Conservation (phyloP, 768 basidiomycete genomes). For the Termitomyces sp. region DNA sequence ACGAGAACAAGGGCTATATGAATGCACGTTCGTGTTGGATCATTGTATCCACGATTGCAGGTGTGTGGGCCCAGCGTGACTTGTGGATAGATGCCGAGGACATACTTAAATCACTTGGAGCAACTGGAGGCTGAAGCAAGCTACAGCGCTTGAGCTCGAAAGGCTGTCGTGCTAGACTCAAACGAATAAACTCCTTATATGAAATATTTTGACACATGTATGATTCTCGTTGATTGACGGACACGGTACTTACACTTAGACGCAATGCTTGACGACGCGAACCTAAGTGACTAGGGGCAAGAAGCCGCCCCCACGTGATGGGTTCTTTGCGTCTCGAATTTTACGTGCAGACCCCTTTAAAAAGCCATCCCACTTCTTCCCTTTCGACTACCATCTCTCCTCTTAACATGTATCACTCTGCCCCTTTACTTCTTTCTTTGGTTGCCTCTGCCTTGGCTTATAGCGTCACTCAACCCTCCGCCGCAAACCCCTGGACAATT, state of each 20-base stretch:
- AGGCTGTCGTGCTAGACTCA: not conserved
- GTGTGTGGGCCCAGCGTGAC: slow-evolving; percentile 76
- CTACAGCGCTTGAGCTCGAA: not conserved
- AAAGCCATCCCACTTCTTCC: slow-evolving; percentile 15
- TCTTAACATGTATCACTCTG: slow-evolving; percentile 36
- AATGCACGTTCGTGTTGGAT: slow-evolving; percentile 66
- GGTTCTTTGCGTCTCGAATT: slow-evolving; percentile 9
- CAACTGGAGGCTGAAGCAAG: not conserved
- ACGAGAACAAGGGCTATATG: slow-evolving; percentile 18
- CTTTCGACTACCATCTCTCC: slow-evolving; percentile 3
- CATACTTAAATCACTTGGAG: slow-evolving; percentile 28
- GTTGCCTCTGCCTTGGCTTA: slow-evolving; percentile 60
- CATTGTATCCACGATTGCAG: slow-evolving; percentile 56
- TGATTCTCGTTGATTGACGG: slow-evolving; percentile 5
- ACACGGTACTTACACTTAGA: not conserved
- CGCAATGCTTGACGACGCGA: not conserved
- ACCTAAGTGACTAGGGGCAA: slow-evolving; percentile 1
- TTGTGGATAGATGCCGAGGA: slow-evolving; percentile 73
- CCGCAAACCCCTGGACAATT: slow-evolving; percentile 50
- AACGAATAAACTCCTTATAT: slow-evolving; percentile 1
- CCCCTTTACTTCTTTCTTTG: slow-evolving; percentile 41
- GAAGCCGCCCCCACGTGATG: slow-evolving; percentile 16
- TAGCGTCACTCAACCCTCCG: slow-evolving; percentile 48
- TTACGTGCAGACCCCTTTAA: slow-evolving; percentile 17
- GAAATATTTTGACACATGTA: slow-evolving; percentile 6